A percentile compares a stretch with the other conserved stretches of the same genome.
These are phyloP conservation scores for Penicillium canescens DNA, from an alignment of 495 filamentous ascomycete species.

Conservation along the genomic window DNA sequence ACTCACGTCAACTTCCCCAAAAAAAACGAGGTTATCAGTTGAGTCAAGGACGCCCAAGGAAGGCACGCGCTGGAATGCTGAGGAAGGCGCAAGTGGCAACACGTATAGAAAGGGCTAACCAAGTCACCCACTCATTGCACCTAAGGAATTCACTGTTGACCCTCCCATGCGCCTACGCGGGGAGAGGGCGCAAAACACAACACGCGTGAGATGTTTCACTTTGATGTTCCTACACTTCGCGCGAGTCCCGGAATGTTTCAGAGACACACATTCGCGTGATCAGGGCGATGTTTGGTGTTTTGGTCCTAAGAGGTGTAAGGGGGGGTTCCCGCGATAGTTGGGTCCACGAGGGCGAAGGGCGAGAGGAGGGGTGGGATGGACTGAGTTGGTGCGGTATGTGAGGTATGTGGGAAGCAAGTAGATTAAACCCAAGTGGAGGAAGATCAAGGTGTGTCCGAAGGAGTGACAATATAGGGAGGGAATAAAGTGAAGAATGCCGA, in stretches of 20 bases:
- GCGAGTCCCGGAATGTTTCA: constrained; percentile 5
- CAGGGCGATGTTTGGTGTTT: too few species aligned
- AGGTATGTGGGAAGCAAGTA: too few species aligned
- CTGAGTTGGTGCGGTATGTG: too few species aligned
- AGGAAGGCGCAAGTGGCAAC: constrained; percentile 3
- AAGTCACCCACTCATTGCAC: constrained; percentile 4
- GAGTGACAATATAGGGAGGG: constrained; percentile 1
- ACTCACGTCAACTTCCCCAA: background rate
- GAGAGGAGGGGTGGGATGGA: too few species aligned
- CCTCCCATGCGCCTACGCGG: constrained; percentile 1
- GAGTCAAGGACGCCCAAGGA: background rate
- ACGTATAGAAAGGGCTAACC: background rate
- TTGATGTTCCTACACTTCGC: background rate
- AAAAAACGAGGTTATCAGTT: background rate
- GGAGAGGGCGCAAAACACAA: background rate
- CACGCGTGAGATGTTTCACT: background rate
- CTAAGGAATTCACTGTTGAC: constrained; percentile 3
- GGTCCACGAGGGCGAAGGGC: constrained; percentile 1
- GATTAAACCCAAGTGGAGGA: background rate
- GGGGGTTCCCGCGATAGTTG: background rate
- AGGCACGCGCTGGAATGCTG: constrained; percentile 10
- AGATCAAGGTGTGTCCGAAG: background rate
- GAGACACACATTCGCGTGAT: background rate
- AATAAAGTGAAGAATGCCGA: background rate
- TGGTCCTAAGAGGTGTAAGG: too few species aligned